These are phyloP conservation scores for Ambispora gerdemannii DNA, from an alignment of 192 early-diverging fungal species.

Conservation along the genomic window DNA sequence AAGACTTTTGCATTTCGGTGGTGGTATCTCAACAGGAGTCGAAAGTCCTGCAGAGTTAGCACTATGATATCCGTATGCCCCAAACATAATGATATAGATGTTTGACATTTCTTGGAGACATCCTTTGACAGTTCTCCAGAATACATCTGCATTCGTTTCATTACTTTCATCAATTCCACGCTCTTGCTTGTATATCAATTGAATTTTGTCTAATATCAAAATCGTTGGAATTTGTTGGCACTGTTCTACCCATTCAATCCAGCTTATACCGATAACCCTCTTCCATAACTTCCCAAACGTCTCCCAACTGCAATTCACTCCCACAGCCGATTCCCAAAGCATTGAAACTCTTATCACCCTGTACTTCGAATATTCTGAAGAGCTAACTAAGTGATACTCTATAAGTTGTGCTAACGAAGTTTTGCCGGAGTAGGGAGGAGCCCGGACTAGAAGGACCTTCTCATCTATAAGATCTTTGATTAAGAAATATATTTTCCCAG, in stretches of 20 bases:
- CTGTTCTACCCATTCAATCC: conserved; percentile 24
- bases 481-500: neutral
- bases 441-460: neutral
- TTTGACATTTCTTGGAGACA: neutral
- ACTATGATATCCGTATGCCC: conserved; percentile 21
- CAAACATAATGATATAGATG: conserved; percentile 19
- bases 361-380: neutral
- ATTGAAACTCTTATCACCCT: conserved; percentile 20
- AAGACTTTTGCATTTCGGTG: too few species aligned
- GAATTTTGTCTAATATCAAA: too few species aligned
- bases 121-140: conserved; percentile 21
- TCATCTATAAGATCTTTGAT: neutral
- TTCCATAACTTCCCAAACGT: conserved; percentile 1
- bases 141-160: neutral
- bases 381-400: neutral
- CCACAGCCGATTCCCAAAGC: conserved; percentile 13
- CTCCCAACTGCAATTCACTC: neutral
- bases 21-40: neutral
- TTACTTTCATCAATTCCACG: neutral
- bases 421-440: conserved; percentile 14
- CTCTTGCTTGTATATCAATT: conserved; percentile 19
- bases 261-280: too few species aligned
- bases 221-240: conserved; percentile 12
- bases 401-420: conserved; percentile 11
- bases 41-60: neutral